Evolutionary conservation across 805 yeast species (phyloP), one percentile per base, ranked within the genome.

Genomic region (Pichia rugopelliculosa): DNA sequence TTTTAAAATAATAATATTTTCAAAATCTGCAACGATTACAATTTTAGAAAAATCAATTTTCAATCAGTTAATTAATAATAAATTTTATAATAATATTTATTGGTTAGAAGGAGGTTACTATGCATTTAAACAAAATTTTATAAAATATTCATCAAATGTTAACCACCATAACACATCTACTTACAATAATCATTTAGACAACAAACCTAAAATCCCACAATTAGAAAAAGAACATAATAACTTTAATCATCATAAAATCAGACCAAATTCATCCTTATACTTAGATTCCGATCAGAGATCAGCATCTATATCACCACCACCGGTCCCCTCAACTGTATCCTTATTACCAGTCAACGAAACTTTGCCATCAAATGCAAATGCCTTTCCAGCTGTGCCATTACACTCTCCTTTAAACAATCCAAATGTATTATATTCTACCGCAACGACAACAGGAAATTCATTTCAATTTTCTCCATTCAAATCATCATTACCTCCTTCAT

Each of bases 31-130:
- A 9, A 13, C 22, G 8, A 27, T 48, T 4, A 13, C 51, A 26
- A 25, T 36, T 13, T 30, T 41, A 11, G 53, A 51, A 51, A 18
- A 11, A n/a, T 37, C 18, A n/a, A 18, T 43, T 10, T 44, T 36
- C 11, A 42, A 26, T 6, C 33, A 30, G 11, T 12, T 51, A n/a
- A 12, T 15, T 2, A 22, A 22, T n/a, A 20, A 30, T 24, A n/a
- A 30, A 22, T 49, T 47, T 34, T n/a, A n/a, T n/a, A 15, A 42
- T 26, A 30, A 47, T 41, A 15, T 36, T 3, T 52, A 39, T 25
- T 52, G 57, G 33, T 51, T 75, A 24, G 56, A 67, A 20, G 79
- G 79, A 22, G 79, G 79, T 1, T 49, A 43, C 15, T 21, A 44
- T 10, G 23, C 50, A 5, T 52, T 52, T 11, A 47, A 25, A 37